phyloP scores from a whole-genome alignment of 129 eudicot genomes.

The Scalesia atractyloides region DNA sequence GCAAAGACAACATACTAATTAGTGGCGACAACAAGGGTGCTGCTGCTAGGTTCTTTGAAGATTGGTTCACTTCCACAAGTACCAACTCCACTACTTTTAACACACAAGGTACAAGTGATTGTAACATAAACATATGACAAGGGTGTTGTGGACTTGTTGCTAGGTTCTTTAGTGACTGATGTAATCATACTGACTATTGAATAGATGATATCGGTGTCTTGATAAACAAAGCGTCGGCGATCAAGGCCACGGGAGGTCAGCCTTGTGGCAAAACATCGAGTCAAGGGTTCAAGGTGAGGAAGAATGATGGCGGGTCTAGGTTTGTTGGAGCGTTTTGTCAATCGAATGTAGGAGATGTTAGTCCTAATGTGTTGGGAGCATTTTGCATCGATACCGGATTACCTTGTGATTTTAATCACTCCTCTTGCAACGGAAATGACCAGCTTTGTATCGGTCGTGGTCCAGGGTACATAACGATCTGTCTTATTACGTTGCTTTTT shows the following conservation, averaged over 20 bases:
- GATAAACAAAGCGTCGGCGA: conserved; percentile 34
- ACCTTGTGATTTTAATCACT: conserved; percentile 67
- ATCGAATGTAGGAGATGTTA: conserved; percentile 73
- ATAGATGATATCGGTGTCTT: conserved; percentile 25
- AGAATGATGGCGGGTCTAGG: conserved; percentile 30
- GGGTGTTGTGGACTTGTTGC: neutral
- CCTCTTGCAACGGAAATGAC: conserved; percentile 62
- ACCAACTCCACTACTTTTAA: conserved; percentile 28
- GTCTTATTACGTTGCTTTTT: neutral
- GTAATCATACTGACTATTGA: neutral
- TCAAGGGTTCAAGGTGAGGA: conserved; percentile 58
- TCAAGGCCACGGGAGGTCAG: conserved; percentile 67
- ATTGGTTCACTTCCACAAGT: conserved; percentile 48
- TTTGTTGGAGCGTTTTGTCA: conserved; percentile 76
- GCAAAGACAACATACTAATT: conserved; percentile 57
- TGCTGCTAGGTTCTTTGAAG: conserved; percentile 77
- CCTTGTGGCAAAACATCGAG: conserved; percentile 49
- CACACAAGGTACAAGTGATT: conserved; percentile 27
- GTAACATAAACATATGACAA: neutral
- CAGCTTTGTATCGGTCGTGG: conserved; percentile 68
- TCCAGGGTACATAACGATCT: conserved; percentile 40
- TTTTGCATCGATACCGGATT: conserved; percentile 56
- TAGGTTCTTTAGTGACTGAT: neutral
- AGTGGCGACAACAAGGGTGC: conserved; percentile 89
- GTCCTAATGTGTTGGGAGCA: conserved; percentile 78